A percentile compares a stretch with the other conserved stretches of the same genome.
Conservation (phyloP, 768 basidiomycete species). For the Mycena maculata region DNA sequence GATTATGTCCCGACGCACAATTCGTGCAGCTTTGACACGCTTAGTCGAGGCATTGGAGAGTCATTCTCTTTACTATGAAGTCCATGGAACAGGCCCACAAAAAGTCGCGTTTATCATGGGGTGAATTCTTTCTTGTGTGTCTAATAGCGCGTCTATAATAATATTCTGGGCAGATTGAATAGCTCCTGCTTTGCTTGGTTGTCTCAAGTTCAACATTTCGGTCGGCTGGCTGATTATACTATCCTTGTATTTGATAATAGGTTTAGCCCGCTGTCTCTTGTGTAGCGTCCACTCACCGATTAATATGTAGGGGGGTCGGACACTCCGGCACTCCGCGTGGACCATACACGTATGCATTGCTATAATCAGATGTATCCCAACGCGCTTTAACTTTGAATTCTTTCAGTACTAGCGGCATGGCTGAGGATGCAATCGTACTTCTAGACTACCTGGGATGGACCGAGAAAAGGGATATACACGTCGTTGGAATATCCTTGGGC, state of each 20-base stretch:
- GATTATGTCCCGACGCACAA: conserved; percentile 46
- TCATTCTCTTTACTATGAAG: conserved; percentile 84
- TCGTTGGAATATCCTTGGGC: conserved; percentile 82
- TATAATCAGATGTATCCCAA: neutral
- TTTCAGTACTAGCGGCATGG: conserved; percentile 79
- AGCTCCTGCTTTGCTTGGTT: conserved; percentile 72
- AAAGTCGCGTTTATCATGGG: conserved; percentile 76
- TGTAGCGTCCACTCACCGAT: neutral
- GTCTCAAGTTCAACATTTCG: conserved; percentile 74
- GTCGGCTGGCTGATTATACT: conserved; percentile 58
- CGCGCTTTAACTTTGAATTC: neutral
- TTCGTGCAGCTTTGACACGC: conserved; percentile 40
- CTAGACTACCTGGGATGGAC: conserved; percentile 83
- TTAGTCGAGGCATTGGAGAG: conserved; percentile 59
- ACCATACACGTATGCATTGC: conserved; percentile 74
- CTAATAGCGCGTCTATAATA: conserved; percentile 31
- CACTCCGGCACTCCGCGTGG: conserved; percentile 77
- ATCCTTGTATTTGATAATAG: conserved; percentile 84
- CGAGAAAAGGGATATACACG: conserved; percentile 65
- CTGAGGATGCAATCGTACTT: conserved; percentile 74
- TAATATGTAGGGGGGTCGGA: conserved; percentile 69
- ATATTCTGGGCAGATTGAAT: conserved; percentile 59
- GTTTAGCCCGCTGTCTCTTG: neutral
- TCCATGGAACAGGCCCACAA: conserved; percentile 73
- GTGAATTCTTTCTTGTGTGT: neutral